A percentile compares a stretch with the other conserved stretches of the same genome.
phyloP scores from a whole-genome alignment of 495 filamentous ascomycete species.

The Neurospora pannonica region DNA sequence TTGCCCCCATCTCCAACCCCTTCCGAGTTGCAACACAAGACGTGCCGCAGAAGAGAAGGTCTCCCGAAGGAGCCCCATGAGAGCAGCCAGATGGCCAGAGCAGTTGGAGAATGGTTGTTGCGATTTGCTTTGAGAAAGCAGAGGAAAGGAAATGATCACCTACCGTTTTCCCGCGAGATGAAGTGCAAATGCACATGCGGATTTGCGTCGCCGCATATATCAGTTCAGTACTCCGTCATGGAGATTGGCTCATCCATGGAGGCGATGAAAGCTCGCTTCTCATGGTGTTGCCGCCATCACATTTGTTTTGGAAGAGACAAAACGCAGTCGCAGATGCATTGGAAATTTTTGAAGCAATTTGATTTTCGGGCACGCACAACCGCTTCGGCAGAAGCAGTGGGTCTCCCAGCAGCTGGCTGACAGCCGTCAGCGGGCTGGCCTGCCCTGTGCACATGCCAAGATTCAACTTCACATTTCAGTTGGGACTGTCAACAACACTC shows the following conservation, averaged over 20 bases:
- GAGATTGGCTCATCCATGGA: not conserved
- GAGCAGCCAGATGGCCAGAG: conserved; percentile 12
- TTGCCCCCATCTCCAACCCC: conserved; percentile 31
- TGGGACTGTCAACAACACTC: not conserved
- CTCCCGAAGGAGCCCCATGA: conserved; percentile 34
- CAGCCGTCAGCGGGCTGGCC: not conserved
- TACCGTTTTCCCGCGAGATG: not conserved
- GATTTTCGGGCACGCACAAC: not conserved
- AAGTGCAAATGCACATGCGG: not conserved
- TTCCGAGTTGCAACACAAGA: conserved; percentile 36
- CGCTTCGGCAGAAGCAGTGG: not conserved
- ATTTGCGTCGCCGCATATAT: not conserved
- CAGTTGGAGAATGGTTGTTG: conserved; percentile 36
- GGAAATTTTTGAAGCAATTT: not conserved
- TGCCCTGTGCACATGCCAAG: not conserved
- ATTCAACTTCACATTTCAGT: not conserved
- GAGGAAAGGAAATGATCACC: not conserved
- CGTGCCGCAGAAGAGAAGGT: conserved; percentile 31
- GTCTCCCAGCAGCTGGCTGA: not conserved
- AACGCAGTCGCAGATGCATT: not conserved
- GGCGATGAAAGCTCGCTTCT: not conserved
- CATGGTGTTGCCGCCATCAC: not conserved
- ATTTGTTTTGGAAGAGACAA: not conserved
- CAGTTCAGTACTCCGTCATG: not conserved
- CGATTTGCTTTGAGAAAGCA: conserved; percentile 5